phyloP scores from a whole-genome alignment of 2,329 filamentous ascomycete species.

The Pestalotiopsis sp. region DNA sequence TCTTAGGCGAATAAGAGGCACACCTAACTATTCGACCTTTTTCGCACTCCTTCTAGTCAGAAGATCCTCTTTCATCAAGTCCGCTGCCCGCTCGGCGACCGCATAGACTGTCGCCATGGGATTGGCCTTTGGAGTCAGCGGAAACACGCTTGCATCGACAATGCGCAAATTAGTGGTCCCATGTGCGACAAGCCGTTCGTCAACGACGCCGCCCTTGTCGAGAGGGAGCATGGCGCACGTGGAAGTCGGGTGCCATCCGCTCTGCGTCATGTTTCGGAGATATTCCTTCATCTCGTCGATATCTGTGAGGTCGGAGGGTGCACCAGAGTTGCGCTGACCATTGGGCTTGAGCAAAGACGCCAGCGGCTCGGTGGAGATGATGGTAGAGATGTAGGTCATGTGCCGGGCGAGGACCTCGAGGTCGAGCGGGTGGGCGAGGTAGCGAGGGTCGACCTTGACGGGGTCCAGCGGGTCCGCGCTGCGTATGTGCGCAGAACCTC shows the following conservation, averaged over 20 bases:
- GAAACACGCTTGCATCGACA: not conserved
- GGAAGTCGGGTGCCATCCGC: not conserved
- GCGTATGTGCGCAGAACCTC: constrained; percentile 13
- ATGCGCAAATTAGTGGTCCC: not conserved
- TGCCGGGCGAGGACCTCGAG: constrained; percentile 16
- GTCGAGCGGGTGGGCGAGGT: constrained; percentile 12
- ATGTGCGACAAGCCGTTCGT: not conserved
- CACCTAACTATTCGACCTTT: not conserved
- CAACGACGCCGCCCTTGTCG: not conserved
- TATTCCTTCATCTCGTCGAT: not conserved
- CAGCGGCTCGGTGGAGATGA: constrained; percentile 1
- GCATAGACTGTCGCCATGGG: constrained; percentile 3
- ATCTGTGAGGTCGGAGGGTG: not conserved
- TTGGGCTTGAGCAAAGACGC: not conserved
- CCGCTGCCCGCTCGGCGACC: not conserved
- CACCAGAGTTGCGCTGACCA: not conserved
- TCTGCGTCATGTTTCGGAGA: not conserved
- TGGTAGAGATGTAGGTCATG: constrained; percentile 1
- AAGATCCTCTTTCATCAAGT: not conserved
- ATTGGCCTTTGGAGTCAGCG: not conserved
- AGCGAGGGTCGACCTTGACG: constrained; percentile 1
- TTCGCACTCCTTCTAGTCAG: not conserved
- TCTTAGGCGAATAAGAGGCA: too few species aligned
- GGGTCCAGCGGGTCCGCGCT: not conserved
- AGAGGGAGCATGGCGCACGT: not conserved